Conservation (phyloP, 352 stramenopile species). For the Blastocystis sp. region DNA sequence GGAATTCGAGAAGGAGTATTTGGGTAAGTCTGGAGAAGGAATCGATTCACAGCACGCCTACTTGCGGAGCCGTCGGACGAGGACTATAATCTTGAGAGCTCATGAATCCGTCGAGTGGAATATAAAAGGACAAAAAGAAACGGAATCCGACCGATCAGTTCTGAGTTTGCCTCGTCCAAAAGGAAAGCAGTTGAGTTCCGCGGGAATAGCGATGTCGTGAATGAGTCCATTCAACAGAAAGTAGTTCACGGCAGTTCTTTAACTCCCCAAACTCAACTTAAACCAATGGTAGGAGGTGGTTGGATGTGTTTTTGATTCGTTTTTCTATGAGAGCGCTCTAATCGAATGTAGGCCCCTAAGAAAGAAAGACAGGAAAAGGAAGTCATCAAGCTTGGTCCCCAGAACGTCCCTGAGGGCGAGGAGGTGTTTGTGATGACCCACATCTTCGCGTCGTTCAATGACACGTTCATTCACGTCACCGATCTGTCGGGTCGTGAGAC, state of each 20-base stretch:
- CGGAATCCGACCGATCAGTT: neutral
- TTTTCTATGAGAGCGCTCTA: neutral
- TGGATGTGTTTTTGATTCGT: neutral
- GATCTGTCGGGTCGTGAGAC: conserved; percentile 97
- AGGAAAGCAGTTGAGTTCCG: neutral
- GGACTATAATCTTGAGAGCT: conserved; percentile 18
- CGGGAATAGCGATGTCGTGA: neutral
- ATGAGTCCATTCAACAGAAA: neutral
- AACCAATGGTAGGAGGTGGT: conserved; percentile 8
- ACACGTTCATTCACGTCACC: conserved; percentile 99
- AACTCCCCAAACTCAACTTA: conserved; percentile 55
- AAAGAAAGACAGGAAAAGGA: conserved; percentile 73
- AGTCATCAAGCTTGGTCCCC: conserved; percentile 76
- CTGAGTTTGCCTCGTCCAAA: neutral
- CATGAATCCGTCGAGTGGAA: neutral
- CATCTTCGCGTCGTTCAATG: conserved; percentile 99
- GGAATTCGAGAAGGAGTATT: conserved; percentile 51
- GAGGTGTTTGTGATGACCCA: conserved; percentile 97
- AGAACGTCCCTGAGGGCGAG: conserved; percentile 85
- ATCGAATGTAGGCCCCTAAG: conserved; percentile 40
- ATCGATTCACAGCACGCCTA: neutral
- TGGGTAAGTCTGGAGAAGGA: conserved; percentile 40
- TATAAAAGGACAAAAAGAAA: conserved; percentile 10
- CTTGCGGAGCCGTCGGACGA: conserved; percentile 23
- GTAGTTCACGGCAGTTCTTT: conserved; percentile 54